Evolutionary conservation across 2,329 filamentous ascomycete genomes (phyloP).

Genomic region (Lasiodiplodia hormozganensis): DNA sequence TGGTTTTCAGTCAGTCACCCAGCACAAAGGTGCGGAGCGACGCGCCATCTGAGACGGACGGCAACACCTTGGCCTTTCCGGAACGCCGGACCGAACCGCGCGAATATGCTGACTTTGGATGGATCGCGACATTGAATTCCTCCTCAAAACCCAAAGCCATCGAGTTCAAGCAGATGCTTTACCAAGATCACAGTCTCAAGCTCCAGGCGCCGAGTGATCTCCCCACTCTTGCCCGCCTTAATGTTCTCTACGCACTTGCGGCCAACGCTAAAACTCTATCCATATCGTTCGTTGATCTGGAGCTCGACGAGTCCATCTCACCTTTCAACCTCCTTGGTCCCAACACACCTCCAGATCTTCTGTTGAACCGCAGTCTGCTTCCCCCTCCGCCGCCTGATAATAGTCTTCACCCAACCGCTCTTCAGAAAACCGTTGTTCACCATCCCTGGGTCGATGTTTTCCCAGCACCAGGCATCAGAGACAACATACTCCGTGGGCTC

Average conservation of each 20-base stretch:
- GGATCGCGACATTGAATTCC: too few species aligned
- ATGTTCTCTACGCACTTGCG: not conserved
- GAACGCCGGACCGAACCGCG: too few species aligned
- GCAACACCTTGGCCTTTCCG: too few species aligned
- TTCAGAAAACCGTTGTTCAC: conserved; percentile 48
- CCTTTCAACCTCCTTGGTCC: not conserved
- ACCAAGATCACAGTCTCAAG: too few species aligned
- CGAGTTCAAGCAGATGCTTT: too few species aligned
- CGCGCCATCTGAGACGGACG: too few species aligned
- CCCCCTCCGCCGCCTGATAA: not conserved
- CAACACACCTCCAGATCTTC: not conserved
- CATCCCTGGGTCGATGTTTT: conserved; percentile 52
- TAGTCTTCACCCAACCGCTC: conserved; percentile 45
- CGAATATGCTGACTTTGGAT: too few species aligned
- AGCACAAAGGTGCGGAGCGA: too few species aligned
- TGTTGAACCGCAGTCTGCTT: not conserved
- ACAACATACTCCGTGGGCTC: conserved; percentile 49
- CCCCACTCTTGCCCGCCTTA: too few species aligned
- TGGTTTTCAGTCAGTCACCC: too few species aligned
- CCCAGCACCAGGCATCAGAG: conserved; percentile 47
- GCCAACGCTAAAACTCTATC: not conserved
- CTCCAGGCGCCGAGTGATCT: too few species aligned
- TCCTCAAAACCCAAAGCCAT: too few species aligned
- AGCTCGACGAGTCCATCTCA: not conserved
- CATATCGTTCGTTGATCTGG: not conserved